These are phyloP conservation scores for Scheffersomyces quercinus DNA, from an alignment of 1,139 yeast species.

Conservation along the genomic window DNA sequence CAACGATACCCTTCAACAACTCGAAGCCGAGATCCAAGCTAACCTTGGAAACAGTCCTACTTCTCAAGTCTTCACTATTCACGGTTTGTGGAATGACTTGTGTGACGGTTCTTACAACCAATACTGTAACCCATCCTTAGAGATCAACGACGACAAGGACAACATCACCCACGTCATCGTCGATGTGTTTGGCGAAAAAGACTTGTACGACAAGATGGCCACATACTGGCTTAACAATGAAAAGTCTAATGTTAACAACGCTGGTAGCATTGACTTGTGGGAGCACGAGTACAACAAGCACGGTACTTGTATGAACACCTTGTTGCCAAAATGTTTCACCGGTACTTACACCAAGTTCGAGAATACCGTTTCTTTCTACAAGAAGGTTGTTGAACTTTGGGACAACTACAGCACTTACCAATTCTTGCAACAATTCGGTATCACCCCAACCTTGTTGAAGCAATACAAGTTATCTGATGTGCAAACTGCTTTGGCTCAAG, in stretches of 20 bases:
- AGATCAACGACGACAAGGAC: slow-evolving; percentile 26
- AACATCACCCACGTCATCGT: slow-evolving; percentile 32
- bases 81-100: slow-evolving; percentile 44
- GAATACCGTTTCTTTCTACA: slow-evolving; percentile 35
- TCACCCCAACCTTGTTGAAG: slow-evolving; percentile 30
- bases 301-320: slow-evolving; percentile 47
- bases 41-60: slow-evolving; percentile 12
- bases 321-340: slow-evolving; percentile 37
- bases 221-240: slow-evolving; percentile 39
- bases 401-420: slow-evolving; percentile 34
- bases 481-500: slow-evolving; percentile 29
- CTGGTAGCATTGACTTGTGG: slow-evolving; percentile 33
- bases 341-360: slow-evolving; percentile 30
- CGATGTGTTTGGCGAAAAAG: slow-evolving; percentile 27
- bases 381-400: slow-evolving; percentile 38
- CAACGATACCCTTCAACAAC: slow-evolving; percentile 10
- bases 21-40: slow-evolving; percentile 4
- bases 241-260: slow-evolving; percentile 32
- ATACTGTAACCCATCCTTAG: slow-evolving; percentile 33
- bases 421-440: slow-evolving; percentile 35
- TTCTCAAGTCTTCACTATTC: slow-evolving; percentile 35
- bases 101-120: slow-evolving; percentile 38
- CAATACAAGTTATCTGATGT: slow-evolving; percentile 34
- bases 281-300: slow-evolving; percentile 47
- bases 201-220: slow-evolving; percentile 32